Evolutionary conservation across 1,284 basidiomycete species (phyloP).

Genomic region (Moesziomyces aphidis): DNA sequence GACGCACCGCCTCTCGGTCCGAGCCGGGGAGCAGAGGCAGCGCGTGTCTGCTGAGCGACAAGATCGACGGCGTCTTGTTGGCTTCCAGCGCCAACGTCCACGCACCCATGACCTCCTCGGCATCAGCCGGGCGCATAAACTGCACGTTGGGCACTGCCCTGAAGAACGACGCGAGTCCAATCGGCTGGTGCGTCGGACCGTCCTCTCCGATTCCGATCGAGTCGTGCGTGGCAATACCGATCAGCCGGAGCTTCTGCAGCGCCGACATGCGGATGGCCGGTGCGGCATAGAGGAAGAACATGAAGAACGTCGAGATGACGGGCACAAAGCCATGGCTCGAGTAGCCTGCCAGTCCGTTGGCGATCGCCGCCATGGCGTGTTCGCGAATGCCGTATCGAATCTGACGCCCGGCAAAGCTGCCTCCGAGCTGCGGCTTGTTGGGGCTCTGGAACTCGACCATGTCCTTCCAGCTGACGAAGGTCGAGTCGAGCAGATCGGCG

Average conservation of each 20-base stretch:
- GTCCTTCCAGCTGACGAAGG: conserved; percentile 82
- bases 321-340: conserved; percentile 78
- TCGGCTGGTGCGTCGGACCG: conserved; percentile 93
- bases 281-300: conserved; percentile 92
- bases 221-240: conserved; percentile 81
- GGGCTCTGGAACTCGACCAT: conserved; percentile 90
- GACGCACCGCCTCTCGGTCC: conserved; percentile 81
- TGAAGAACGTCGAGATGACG: conserved; percentile 71
- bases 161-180: conserved; percentile 86
- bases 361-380: conserved; percentile 94
- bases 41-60: conserved; percentile 86
- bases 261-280: conserved; percentile 91
- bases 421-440: conserved; percentile 79
- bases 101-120: conserved; percentile 90
- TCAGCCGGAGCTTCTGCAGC: conserved; percentile 85
- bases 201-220: conserved; percentile 76
- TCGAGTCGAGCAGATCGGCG: conserved; percentile 90
- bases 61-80: conserved; percentile 80
- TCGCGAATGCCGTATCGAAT: conserved; percentile 96
- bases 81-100: conserved; percentile 83
- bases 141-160: conserved; percentile 88
- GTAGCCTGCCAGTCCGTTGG: conserved; percentile 86
- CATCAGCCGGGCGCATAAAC: conserved; percentile 80
- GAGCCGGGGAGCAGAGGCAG: conserved; percentile 90
- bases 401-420: conserved; percentile 83